These are phyloP conservation scores for Fusarium chuoi DNA, from an alignment of 2,329 filamentous ascomycete species.

Conservation along the genomic window DNA sequence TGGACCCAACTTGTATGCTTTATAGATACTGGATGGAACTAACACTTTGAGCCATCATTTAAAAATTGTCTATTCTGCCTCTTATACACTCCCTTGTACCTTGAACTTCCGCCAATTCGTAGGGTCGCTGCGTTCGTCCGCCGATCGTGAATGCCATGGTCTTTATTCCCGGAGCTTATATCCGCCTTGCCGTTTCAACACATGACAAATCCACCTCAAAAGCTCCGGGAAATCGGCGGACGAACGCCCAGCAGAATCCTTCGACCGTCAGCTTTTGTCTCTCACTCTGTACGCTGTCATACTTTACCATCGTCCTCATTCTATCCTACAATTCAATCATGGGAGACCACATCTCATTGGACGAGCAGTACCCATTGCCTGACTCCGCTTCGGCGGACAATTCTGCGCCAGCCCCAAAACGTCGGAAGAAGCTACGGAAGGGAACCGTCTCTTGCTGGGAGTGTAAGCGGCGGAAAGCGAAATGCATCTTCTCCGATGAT, in stretches of 20 bases:
- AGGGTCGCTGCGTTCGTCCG: neutral
- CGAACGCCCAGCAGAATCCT: neutral
- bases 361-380: neutral
- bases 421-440: conserved; percentile 55
- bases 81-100: neutral
- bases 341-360: conserved; percentile 16
- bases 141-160: neutral
- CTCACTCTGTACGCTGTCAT: neutral
- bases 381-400: neutral
- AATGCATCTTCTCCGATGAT: conserved; percentile 57
- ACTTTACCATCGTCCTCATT: neutral
- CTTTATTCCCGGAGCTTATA: neutral
- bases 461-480: conserved; percentile 65
- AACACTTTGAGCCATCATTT: too few species aligned
- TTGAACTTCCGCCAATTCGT: neutral
- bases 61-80: rapidly evolving
- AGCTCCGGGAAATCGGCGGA: conserved; percentile 35
- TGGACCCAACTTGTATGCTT: neutral
- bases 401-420: conserved; percentile 21
- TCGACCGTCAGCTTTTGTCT: neutral
- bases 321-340: conserved; percentile 1
- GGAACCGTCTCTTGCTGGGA: conserved; percentile 70
- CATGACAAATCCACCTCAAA: conserved; percentile 14
- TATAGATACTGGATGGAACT: too few species aligned
- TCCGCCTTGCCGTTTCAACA: rapidly evolving